phyloP scores from a whole-genome alignment of 441 rosid species.

The Jatropha multifida region DNA sequence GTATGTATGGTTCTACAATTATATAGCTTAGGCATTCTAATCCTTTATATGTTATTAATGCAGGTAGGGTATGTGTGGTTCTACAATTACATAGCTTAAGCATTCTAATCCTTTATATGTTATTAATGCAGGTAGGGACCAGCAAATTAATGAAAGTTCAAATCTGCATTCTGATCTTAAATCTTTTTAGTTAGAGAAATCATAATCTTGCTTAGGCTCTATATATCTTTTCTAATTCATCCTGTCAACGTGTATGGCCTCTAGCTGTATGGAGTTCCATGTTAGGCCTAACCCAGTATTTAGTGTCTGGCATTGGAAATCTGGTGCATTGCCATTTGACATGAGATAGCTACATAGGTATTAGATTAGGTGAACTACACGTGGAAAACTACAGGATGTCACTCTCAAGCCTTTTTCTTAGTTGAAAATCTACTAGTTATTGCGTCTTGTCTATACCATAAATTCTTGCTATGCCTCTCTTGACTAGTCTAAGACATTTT shows the following conservation, averaged over 20 bases:
- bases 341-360: conserved; percentile 37
- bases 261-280: conserved; percentile 13
- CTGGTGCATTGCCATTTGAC: conserved; percentile 50
- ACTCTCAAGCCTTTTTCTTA: conserved; percentile 37
- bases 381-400: conserved; percentile 68
- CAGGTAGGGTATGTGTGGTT: neutral
- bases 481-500: conserved; percentile 44
- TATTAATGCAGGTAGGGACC: neutral
- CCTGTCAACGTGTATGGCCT: neutral
- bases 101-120: neutral
- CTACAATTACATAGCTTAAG: neutral
- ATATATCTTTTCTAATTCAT: neutral
- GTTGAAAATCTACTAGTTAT: conserved; percentile 30
- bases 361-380: conserved; percentile 74
- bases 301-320: conserved; percentile 31
- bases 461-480: conserved; percentile 25
- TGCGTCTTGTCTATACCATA: conserved; percentile 17
- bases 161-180: neutral
- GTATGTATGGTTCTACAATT: neutral
- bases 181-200: neutral
- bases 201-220: conserved; percentile 5
- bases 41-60: neutral
- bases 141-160: neutral
- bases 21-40: neutral
- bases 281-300: conserved; percentile 53